A percentile compares a stretch with the other conserved stretches of the same genome.
These are phyloP conservation scores for Phytophthora capsici DNA, from an alignment of 352 stramenopile species.

Conservation along the genomic window DNA sequence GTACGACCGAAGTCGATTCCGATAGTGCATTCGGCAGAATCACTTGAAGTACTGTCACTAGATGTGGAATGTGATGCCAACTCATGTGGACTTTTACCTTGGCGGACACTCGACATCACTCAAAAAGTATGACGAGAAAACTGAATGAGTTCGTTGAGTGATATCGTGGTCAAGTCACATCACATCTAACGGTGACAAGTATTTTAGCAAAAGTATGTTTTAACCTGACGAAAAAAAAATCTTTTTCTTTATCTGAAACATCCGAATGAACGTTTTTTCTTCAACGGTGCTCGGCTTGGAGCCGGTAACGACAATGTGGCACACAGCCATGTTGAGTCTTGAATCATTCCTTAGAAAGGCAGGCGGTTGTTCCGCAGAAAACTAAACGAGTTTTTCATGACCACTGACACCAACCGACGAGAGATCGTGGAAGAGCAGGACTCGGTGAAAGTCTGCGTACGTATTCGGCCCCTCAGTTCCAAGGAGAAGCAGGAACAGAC, in stretches of 20 bases:
- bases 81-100: constrained; percentile 19
- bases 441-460: constrained; percentile 78
- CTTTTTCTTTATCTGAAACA: constrained; percentile 33
- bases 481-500: constrained; percentile 75
- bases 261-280: constrained; percentile 16
- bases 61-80: background rate
- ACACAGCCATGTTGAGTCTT: constrained; percentile 7
- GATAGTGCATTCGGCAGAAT: constrained; percentile 10
- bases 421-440: constrained; percentile 53
- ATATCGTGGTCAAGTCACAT: constrained; percentile 9
- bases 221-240: background rate
- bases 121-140: background rate
- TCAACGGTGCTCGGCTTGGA: constrained; percentile 10
- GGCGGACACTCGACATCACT: constrained; percentile 7
- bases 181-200: constrained; percentile 14
- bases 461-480: constrained; percentile 66
- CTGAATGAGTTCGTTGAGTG: background rate
- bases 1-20: constrained; percentile 40
- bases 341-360: constrained; percentile 11
- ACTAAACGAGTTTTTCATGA: constrained; percentile 20
- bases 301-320: constrained; percentile 39
- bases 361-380: constrained; percentile 4
- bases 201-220: too few species aligned
- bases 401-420: constrained; percentile 20
- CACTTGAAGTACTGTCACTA: constrained; percentile 3